Base-by-base conservation (phyloP, 139 green algal genomes). In the Coccomyxa sp. region DNA sequence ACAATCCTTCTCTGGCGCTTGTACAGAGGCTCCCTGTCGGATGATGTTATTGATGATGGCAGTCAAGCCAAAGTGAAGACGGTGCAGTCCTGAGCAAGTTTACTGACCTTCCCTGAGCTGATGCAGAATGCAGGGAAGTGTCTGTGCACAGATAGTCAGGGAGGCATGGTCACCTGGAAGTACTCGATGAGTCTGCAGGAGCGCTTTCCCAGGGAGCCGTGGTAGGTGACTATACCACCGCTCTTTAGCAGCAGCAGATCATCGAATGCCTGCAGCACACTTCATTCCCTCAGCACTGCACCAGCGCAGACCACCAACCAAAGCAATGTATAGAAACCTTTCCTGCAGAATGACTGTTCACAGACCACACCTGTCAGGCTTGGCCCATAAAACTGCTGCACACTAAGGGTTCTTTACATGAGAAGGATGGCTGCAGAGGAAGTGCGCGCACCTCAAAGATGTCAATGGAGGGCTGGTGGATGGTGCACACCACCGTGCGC, bases 241-340 rank as follows among this genome's bases (percentile, higher is more conserved):
- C 82, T 77, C 80, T 95, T 91, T 12, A 95, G 78, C 55, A 95
- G 82, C 80, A 95, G 82, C 79, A 95, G 55, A 68, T 91, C 85
- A 75, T 91, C 85, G 81, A 91, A 91, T 0, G 86, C 78, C 80
- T 91, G 37, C 9, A 78, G 29, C 9, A 78, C 69, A n/a, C n/a
- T 29, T n/a, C n/a, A 0, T 68, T n/a, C 54, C 54, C 16, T 68
- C n/a, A n/a, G n/a, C n/a, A n/a, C n/a, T n/a, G n/a, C n/a, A n/a
- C n/a, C n/a, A n/a, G n/a, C n/a, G n/a, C n/a, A n/a, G n/a, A n/a
- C n/a, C n/a, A n/a, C n/a, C n/a, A n/a, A n/a, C n/a, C n/a, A n/a
- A n/a, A n/a, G n/a, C n/a, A n/a, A n/a, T n/a, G n/a, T n/a, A n/a
- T n/a, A n/a, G n/a, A n/a, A n/a, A n/a, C n/a, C n/a, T n/a, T n/a